Base-by-base conservation (phyloP, 345 rosid genomes). In the Gynandropsis gynandra region DNA sequence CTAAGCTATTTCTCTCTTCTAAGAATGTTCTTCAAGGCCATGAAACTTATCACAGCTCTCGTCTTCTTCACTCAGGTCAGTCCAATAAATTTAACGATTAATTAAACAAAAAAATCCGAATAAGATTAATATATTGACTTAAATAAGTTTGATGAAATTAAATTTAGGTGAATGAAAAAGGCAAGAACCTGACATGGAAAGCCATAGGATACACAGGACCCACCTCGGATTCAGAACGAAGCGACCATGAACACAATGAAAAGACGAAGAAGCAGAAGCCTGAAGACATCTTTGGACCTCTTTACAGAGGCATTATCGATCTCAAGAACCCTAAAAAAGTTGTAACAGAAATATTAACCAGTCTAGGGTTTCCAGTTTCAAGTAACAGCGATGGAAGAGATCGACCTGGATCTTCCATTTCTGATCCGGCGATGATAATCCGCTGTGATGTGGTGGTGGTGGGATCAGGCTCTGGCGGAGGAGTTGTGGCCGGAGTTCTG, bases 51-150 rank as follows among this genome's bases (percentile, higher is more conserved):
- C 48, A 67, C 66, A 20, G 59, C 70, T 6, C 57, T 81, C 34
- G 83, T 74, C 68, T 82, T 76, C 78, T 88, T 84, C 64, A 77
- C 95, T 37, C 84, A 84, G 90, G 97, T n/a, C 81, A 57, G n/a
- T n/a, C n/a, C n/a, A n/a, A n/a, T n/a, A n/a, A n/a, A n/a, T n/a
- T n/a, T n/a, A n/a, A n/a, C n/a, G n/a, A n/a, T n/a, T n/a, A n/a
- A n/a, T n/a, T n/a, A n/a, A n/a, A n/a, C n/a, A n/a, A n/a, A n/a
- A n/a, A n/a, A 24, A 5, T 24, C 29, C 29, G 29, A 24, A 24
- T 5, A 24, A 2, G 29, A 24, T 24, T 40, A 42, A 11, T 47
- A 18, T 27, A 12, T 44, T 4, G n/a, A n/a, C 29, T 19, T 54
- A 15, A 16, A n/a, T n/a, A n/a, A n/a, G n/a, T n/a, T n/a, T n/a